These are phyloP conservation scores for Fennellomyces sp. DNA, from an alignment of 371 early-diverging fungal genomes.

Conservation along the genomic window DNA sequence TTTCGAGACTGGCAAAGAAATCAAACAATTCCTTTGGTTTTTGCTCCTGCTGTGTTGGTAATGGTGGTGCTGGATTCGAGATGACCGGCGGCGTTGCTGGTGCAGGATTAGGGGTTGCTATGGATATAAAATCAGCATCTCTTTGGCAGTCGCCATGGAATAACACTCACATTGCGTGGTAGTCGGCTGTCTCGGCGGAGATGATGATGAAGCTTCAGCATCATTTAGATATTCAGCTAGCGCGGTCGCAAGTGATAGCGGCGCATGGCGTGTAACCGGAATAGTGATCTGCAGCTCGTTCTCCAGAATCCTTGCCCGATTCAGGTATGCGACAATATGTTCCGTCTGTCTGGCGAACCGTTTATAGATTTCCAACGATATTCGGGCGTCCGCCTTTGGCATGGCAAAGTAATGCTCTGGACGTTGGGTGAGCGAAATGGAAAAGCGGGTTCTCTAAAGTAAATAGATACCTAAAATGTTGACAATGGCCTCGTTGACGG, in stretches of 20 bases:
- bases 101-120: not conserved
- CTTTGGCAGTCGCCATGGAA: no score
- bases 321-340: conserved; percentile 77
- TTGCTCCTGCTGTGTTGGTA: conserved; percentile 5
- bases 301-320: conserved; percentile 74
- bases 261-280: conserved; percentile 87
- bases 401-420: conserved; percentile 85
- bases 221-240: conserved; percentile 86
- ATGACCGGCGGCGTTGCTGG: not conserved
- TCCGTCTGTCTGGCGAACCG: conserved; percentile 83
- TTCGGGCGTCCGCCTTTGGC: conserved; percentile 72
- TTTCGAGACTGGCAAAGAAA: conserved; percentile 78
- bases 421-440: not conserved
- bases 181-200: conserved; percentile 18
- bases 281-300: conserved; percentile 75
- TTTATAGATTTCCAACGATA: conserved; percentile 85
- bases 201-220: conserved; percentile 66
- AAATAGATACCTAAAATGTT: conserved; percentile 74
- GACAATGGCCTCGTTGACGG: conserved; percentile 92
- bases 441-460: not conserved
- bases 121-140: not conserved
- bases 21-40: conserved; percentile 68
- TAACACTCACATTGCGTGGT: no score
- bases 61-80: not conserved
- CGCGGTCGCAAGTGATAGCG: conserved; percentile 79